These are phyloP conservation scores for Colletotrichum trifolii DNA, from an alignment of 2,329 filamentous ascomycete species.

Conservation along the genomic window DNA sequence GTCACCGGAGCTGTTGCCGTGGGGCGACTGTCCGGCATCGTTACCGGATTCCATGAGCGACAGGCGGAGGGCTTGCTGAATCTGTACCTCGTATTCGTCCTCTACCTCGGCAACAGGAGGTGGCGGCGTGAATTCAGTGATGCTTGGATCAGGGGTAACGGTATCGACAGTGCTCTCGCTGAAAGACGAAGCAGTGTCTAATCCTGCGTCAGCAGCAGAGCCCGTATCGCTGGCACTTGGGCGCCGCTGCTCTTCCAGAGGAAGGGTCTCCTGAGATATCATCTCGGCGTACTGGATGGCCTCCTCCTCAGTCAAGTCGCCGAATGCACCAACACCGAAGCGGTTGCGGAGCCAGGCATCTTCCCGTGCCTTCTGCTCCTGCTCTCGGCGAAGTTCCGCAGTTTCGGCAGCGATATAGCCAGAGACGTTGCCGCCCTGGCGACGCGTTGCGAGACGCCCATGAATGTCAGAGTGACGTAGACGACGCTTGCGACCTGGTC, in stretches of 20 bases:
- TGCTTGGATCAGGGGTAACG: conserved; percentile 66
- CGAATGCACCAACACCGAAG: conserved; percentile 82
- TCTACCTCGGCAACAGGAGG: conserved; percentile 51
- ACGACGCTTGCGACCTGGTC: conserved; percentile 81
- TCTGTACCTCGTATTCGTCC: conserved; percentile 69
- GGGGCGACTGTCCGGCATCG: conserved; percentile 57
- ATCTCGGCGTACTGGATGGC: conserved; percentile 73
- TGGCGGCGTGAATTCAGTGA: conserved; percentile 53
- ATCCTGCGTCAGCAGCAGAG: conserved; percentile 59
- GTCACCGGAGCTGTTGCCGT: conserved; percentile 57
- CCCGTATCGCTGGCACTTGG: conserved; percentile 61
- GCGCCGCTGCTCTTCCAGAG: conserved; percentile 66
- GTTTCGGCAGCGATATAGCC: conserved; percentile 90
- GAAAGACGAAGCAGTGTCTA: conserved; percentile 55
- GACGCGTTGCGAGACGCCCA: conserved; percentile 60
- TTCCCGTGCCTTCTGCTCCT: conserved; percentile 73
- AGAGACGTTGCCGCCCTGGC: conserved; percentile 75
- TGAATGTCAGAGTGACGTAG: conserved; percentile 74
- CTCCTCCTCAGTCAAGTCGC: conserved; percentile 73
- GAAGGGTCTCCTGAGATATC: conserved; percentile 71
- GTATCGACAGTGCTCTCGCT: conserved; percentile 58
- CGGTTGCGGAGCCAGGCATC: conserved; percentile 77
- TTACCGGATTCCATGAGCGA: conserved; percentile 68
- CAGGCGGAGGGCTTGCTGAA: conserved; percentile 71
- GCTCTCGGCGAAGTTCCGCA: conserved; percentile 80